Base-by-base conservation (phyloP, 2,329 filamentous ascomycete species). In the Talaromyces sp. region DNA sequence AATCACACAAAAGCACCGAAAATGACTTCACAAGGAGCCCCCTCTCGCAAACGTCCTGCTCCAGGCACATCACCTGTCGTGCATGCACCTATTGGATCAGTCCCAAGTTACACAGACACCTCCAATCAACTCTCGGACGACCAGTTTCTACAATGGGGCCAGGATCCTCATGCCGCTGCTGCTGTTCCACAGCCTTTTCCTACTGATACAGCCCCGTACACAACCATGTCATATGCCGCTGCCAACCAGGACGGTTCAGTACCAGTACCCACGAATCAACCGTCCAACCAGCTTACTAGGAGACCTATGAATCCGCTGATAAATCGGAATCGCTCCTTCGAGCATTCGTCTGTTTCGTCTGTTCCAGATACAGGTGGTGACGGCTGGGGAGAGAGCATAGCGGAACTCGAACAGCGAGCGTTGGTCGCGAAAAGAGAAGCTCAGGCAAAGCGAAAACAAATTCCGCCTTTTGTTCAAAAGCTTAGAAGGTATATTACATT, bases 391-490 rank as follows among this genome's bases (percentile, higher is more conserved):
- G 78, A 95, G 63, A 90, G 86, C 63, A 81, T 95, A 60, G 88
- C 92, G 62, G 80, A 89, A 56, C 76, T 97, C 61, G 91, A 96
- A 69, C 85, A 88, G 70, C 86, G 86, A 74, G 92, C 91, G 21
- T 81, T 87, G 63, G 79, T 88, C 61, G 91, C 91, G 8, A 96
- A 95, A 78, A 85, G 87, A 69, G 94, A 97, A 59, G 88, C 92
- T 0, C 89, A 92, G 70, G 83, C 87, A 15, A 97, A 96, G 74
- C 82, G 92, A 67, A 97, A 97, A 75, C 89, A 95, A 68, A 97
- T 99, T 10, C 93, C 94, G 0, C 93, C 94, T 0, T 99, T 99
- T 78, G 92, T 99, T 43, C 92, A 97, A 73, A 99, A 99, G 71
- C 77, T 99, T 57, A 96, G 91, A 85, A 97, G 93, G 93, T 95